A percentile compares a stretch with the other conserved stretches of the same genome.
Evolutionary conservation across 2,329 filamentous ascomycete genomes (phyloP).

Genomic region (Hortaea sp.): DNA sequence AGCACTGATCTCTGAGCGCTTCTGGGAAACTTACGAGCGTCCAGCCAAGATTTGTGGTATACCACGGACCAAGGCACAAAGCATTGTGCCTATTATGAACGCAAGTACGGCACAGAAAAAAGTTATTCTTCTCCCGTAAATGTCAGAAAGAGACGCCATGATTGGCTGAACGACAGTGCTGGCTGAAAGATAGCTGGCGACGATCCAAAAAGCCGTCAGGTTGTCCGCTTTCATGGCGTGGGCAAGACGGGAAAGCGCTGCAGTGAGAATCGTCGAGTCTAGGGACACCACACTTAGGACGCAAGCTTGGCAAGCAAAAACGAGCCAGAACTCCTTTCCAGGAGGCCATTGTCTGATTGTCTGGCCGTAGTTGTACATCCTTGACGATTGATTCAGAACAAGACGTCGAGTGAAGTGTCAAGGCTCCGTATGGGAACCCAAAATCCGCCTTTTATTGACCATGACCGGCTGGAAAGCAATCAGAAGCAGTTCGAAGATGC

Average conservation of each 20-base stretch:
- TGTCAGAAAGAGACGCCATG: slow-evolving; percentile 33
- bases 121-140: slow-evolving; percentile 39
- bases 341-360: slow-evolving; percentile 25
- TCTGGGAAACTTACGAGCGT: slow-evolving; percentile 15
- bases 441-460: too few species aligned
- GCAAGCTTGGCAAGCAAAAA: slow-evolving; percentile 33
- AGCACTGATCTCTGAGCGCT: too few species aligned
- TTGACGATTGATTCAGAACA: too few species aligned
- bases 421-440: too few species aligned
- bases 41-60: slow-evolving; percentile 33
- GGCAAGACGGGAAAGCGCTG: slow-evolving; percentile 28
- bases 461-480: too few species aligned
- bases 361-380: too few species aligned
- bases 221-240: slow-evolving; percentile 20
- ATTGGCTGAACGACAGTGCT: slow-evolving; percentile 35
- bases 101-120: slow-evolving; percentile 34
- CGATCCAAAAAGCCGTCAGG: slow-evolving; percentile 38
- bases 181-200: slow-evolving; percentile 38
- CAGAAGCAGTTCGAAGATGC: too few species aligned
- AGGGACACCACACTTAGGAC: slow-evolving; percentile 41
- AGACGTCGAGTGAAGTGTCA: too few species aligned
- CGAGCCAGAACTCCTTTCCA: slow-evolving; percentile 30
- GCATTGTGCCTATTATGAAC: slow-evolving; percentile 37
- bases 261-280: slow-evolving; percentile 39
- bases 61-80: slow-evolving; percentile 31